These are phyloP conservation scores for Saccharum officinarum DNA, from an alignment of 176 grass and related monocot genomes.

Conservation along the genomic window DNA sequence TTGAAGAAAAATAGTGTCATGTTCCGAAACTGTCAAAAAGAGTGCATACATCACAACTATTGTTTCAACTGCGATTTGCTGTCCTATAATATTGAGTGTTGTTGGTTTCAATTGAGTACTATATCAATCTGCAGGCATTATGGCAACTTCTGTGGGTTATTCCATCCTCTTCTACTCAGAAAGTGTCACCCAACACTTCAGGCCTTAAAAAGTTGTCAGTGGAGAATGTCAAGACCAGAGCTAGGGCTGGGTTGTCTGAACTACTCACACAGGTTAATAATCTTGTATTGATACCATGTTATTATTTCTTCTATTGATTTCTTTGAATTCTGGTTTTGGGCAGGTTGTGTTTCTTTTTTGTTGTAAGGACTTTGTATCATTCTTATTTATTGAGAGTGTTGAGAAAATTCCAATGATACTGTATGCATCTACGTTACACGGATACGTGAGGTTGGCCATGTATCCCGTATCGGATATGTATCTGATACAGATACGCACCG, in stretches of 20 bases:
- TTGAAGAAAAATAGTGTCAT: background rate
- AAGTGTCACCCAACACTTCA: slow-evolving; percentile 44
- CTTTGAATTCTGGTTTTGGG: slow-evolving; percentile 12
- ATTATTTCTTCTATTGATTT: slow-evolving; percentile 14
- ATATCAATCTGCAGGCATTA: slow-evolving; percentile 64
- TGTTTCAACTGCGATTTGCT: background rate
- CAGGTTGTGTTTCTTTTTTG: background rate
- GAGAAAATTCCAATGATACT: background rate
- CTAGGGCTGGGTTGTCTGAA: slow-evolving; percentile 78
- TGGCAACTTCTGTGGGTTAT: slow-evolving; percentile 99
- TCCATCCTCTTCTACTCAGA: slow-evolving; percentile 58
- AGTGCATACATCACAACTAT: background rate
- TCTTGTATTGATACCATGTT: slow-evolving; percentile 17
- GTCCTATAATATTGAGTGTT: background rate
- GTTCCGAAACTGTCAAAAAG: background rate
- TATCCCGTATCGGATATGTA: too few relatives aligned
- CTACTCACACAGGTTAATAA: slow-evolving; percentile 74
- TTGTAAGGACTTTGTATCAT: background rate
- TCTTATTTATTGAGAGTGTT: slow-evolving; percentile 3
- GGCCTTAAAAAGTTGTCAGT: slow-evolving; percentile 84
- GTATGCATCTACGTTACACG: background rate
- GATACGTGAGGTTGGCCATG: too few relatives aligned
- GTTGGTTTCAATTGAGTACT: background rate
- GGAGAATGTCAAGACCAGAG: slow-evolving; percentile 76
- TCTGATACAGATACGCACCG: too few relatives aligned